Evolutionary conservation across 345 rosid species (phyloP).

Genomic region (Gossypium anomalum): DNA sequence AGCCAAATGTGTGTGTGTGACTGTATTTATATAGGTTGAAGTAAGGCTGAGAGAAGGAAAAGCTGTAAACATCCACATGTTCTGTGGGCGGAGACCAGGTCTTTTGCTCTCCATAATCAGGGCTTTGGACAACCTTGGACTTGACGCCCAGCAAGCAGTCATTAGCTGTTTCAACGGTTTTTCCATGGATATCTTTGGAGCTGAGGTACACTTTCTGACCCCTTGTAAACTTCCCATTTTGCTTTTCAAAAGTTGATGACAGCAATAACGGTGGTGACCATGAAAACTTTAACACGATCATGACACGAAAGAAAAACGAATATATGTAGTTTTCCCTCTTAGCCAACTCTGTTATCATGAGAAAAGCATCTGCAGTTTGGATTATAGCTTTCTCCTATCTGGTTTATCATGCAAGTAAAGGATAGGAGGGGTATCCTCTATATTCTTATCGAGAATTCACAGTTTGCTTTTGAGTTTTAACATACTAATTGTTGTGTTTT

Average conservation of each 20-base stretch:
- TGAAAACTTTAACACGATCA: not conserved
- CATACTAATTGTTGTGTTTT: not conserved
- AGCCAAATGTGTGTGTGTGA: not conserved
- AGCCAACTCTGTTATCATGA: not conserved
- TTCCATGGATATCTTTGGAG: slow-evolving; percentile 70
- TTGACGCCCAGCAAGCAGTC: slow-evolving; percentile 53
- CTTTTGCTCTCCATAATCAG: slow-evolving; percentile 64
- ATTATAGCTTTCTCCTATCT: not conserved
- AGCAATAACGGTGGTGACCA: not conserved
- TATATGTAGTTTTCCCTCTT: not conserved
- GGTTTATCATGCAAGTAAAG: not conserved
- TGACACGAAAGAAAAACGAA: not conserved
- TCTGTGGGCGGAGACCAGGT: slow-evolving; percentile 67
- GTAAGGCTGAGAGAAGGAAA: slow-evolving; percentile 72
- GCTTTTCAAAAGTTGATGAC: not conserved
- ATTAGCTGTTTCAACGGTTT: slow-evolving; percentile 78
- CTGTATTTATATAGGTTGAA: not conserved
- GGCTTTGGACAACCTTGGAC: slow-evolving; percentile 66
- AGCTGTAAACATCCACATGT: slow-evolving; percentile 79
- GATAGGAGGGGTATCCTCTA: too few relatives aligned
- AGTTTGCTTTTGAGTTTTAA: not conserved
- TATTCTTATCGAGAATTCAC: not conserved
- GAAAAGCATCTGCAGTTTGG: not conserved
- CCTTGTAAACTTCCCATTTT: not conserved
- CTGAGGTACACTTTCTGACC: slow-evolving; percentile 44